Evolutionary conservation across 768 basidiomycete species (phyloP), one percentile per base, ranked within the genome.

Genomic region (Lactarius tabidus): DNA sequence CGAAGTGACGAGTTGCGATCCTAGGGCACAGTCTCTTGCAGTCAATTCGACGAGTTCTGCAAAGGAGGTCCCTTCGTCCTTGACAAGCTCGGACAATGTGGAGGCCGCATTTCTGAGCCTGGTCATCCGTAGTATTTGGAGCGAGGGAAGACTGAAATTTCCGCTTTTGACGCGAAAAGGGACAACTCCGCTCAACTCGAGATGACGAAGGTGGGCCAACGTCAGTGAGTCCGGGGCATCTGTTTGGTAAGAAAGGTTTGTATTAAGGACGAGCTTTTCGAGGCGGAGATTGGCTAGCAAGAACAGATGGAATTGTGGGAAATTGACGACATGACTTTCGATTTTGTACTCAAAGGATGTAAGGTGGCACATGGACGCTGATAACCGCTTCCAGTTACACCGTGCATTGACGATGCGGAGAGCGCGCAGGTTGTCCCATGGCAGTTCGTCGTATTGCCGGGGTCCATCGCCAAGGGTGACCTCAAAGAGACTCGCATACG

Each of bases 261-360:
- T 14, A 48, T 61, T 26, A n/a, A 67, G 7, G 28, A 67, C 58
- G 18, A 76, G 53, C 29, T 48, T 62, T 53, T 70, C 67, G 23
- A 77, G 65, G 3, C 58, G 29, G 20, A 62, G 62, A 56, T 74
- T 73, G 20, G 51, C 54, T 31, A 65, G 67, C n/a, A 76, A 57
- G 45, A 75, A 31, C 57, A 9, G 52, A 29, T 67, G 52, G 31
- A 72, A n/a, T 15, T 2, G 39, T 59, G 64, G 56, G 26, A 53
- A 36, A 60, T 8, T 9, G 39, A 10, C 39, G 26, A 71, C 39
- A n/a, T 63, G 20, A 29, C 23, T 28, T 6, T 56, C 63, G 10
- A 45, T 33, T 33, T 65, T 70, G 20, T 43, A 45, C 56, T 73
- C 63, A 7, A 66, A 57, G 20, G 72, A 65, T 9, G 70, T 58